Conservation (phyloP, 2,329 filamentous ascomycete genomes). For the Cladosporium sp. region DNA sequence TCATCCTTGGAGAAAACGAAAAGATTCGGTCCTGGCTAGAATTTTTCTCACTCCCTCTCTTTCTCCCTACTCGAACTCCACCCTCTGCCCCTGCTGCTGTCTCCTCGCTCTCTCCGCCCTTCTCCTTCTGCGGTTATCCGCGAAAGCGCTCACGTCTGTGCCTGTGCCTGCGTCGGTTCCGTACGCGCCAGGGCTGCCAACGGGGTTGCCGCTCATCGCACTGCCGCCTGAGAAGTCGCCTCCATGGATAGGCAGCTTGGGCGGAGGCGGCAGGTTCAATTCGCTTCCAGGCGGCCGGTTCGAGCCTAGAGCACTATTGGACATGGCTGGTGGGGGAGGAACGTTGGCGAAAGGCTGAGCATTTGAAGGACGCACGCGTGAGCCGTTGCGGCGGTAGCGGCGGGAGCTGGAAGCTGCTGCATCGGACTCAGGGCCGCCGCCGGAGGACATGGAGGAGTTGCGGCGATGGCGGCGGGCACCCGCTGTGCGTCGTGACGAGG, state of each 20-base stretch:
- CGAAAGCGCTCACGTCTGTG: slow-evolving; percentile 44
- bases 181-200: slow-evolving; percentile 40
- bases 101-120: slow-evolving; percentile 49
- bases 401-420: slow-evolving; percentile 12
- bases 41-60: too few species aligned
- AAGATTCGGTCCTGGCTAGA: too few species aligned
- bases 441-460: slow-evolving; percentile 33
- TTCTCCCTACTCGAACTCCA: slow-evolving; percentile 44
- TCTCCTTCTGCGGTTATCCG: slow-evolving; percentile 50
- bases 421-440: slow-evolving; percentile 36
- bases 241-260: slow-evolving; percentile 13
- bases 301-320: slow-evolving; percentile 20
- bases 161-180: slow-evolving; percentile 34
- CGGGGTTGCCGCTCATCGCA: slow-evolving; percentile 24
- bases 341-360: slow-evolving; percentile 30
- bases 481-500: slow-evolving; percentile 45
- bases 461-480: slow-evolving; percentile 35
- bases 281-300: slow-evolving; percentile 19
- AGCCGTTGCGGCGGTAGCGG: slow-evolving; percentile 17
- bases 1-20: too few species aligned
- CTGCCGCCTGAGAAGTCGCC: slow-evolving; percentile 17
- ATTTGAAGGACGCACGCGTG: slow-evolving; percentile 21
- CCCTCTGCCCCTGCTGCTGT: slow-evolving; percentile 33
- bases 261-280: slow-evolving; percentile 26
- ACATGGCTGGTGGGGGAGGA: slow-evolving; percentile 28